These are phyloP conservation scores for Sanghuangporus weigelae DNA, from an alignment of 1,284 basidiomycete genomes.

Conservation along the genomic window DNA sequence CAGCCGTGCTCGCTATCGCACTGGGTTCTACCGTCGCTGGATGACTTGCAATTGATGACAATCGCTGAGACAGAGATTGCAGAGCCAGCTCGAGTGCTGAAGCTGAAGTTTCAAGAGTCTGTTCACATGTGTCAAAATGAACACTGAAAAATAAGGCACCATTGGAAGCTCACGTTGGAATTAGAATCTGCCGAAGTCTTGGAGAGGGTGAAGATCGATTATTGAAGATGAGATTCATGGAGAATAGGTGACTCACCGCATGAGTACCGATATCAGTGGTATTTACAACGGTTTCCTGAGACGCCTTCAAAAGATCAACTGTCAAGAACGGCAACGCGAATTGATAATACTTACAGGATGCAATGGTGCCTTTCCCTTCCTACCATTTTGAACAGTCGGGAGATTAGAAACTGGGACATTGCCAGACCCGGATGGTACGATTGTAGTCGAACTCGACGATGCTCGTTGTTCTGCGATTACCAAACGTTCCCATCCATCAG, in stretches of 20 bases:
- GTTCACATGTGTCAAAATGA: neutral
- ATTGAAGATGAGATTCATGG: neutral
- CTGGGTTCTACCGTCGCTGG: conserved; percentile 38
- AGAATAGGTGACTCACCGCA: neutral
- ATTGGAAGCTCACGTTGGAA: neutral
- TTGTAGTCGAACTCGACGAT: neutral
- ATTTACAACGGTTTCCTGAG: neutral
- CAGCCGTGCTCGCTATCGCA: conserved; percentile 56
- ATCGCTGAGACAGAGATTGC: conserved; percentile 44
- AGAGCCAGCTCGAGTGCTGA: conserved; percentile 50
- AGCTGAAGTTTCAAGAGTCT: conserved; percentile 1
- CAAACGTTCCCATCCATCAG: conserved; percentile 44
- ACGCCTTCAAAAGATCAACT: neutral
- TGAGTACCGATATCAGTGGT: neutral
- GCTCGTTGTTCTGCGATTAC: conserved; percentile 28
- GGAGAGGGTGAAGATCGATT: neutral
- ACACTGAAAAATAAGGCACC: neutral
- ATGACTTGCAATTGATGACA: conserved; percentile 39
- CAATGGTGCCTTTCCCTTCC: neutral
- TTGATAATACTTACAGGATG: neutral
- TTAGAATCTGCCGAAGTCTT: neutral
- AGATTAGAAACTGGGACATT: neutral
- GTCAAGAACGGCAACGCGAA: neutral
- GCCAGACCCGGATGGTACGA: neutral
- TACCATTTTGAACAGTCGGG: neutral